phyloP scores from a whole-genome alignment of 345 rosid species.

The Gossypium rotundifolium region DNA sequence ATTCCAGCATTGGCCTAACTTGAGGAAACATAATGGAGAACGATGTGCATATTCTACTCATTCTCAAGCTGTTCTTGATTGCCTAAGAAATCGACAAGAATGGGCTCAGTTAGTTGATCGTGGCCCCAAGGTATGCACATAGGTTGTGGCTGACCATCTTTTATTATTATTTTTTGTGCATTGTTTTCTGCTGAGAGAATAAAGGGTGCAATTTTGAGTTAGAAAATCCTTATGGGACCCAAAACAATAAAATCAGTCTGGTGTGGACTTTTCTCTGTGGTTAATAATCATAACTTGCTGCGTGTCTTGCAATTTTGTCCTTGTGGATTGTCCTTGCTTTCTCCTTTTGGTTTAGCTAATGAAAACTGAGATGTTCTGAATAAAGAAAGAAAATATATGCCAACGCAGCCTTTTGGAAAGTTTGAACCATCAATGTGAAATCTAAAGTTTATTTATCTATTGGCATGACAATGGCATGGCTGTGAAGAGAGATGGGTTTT shows the following conservation, averaged over 20 bases:
- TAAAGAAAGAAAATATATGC: neutral
- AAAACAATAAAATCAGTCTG: neutral
- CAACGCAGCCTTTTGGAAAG: neutral
- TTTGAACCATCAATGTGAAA: neutral
- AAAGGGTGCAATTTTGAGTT: neutral
- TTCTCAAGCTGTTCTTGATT: constrained; percentile 98
- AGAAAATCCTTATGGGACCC: neutral
- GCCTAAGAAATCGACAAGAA: constrained; percentile 90
- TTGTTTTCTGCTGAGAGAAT: neutral
- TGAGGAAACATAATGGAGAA: constrained; percentile 98
- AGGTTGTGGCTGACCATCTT: neutral
- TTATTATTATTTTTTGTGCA: neutral
- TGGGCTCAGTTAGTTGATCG: constrained; percentile 98
- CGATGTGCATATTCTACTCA: constrained; percentile 97
- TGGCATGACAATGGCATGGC: neutral
- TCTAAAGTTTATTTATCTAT: neutral
- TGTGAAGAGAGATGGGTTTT: neutral
- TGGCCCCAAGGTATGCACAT: constrained; percentile 78
- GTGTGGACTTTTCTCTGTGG: neutral
- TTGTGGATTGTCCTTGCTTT: neutral
- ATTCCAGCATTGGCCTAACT: constrained; percentile 89
- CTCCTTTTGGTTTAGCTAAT: neutral
- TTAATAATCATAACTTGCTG: neutral
- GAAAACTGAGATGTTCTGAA: neutral
- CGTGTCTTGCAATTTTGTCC: neutral